phyloP scores from a whole-genome alignment of 768 basidiomycete species.

The Glaciozyma antarctica region DNA sequence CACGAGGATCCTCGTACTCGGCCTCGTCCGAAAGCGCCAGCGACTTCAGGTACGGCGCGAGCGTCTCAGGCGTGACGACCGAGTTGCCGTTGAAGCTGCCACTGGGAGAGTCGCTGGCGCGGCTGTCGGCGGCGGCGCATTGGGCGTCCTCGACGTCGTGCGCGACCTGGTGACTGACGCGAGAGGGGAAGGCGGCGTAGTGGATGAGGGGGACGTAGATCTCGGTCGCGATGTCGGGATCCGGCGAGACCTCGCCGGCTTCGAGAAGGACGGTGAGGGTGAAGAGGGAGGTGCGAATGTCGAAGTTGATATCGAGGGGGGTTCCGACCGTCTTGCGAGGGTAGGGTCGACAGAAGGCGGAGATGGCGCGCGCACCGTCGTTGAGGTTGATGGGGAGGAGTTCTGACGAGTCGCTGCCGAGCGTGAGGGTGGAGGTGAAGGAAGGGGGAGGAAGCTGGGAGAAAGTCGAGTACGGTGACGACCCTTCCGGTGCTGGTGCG shows the following conservation, averaged over 20 bases:
- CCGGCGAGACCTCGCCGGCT: conserved; percentile 47
- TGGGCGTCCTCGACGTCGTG: not conserved
- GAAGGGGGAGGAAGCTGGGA: conserved; percentile 1
- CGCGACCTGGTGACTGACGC: not conserved
- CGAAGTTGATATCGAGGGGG: conserved; percentile 60
- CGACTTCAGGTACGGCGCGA: not conserved
- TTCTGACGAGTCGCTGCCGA: conserved; percentile 9
- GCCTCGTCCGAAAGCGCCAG: not conserved
- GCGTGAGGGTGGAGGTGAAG: not conserved
- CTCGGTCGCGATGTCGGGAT: conserved; percentile 58
- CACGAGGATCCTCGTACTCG: conserved; percentile 20
- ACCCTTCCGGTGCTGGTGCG: not conserved
- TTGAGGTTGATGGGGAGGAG: conserved; percentile 46
- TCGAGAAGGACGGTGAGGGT: conserved; percentile 58
- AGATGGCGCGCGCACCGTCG: conserved; percentile 71
- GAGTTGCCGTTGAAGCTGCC: not conserved
- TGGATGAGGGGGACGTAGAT: conserved; percentile 85
- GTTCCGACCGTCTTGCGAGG: conserved; percentile 65
- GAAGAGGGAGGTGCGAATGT: conserved; percentile 61
- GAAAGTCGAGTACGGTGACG: not conserved
- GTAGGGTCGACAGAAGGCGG: conserved; percentile 77
- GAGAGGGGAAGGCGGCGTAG: conserved; percentile 49
- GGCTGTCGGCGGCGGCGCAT: not conserved
- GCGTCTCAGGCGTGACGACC: not conserved
- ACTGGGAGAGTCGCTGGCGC: not conserved